Conservation (phyloP, 2,329 filamentous ascomycete genomes). For the Aurifilum marmelostoma region DNA sequence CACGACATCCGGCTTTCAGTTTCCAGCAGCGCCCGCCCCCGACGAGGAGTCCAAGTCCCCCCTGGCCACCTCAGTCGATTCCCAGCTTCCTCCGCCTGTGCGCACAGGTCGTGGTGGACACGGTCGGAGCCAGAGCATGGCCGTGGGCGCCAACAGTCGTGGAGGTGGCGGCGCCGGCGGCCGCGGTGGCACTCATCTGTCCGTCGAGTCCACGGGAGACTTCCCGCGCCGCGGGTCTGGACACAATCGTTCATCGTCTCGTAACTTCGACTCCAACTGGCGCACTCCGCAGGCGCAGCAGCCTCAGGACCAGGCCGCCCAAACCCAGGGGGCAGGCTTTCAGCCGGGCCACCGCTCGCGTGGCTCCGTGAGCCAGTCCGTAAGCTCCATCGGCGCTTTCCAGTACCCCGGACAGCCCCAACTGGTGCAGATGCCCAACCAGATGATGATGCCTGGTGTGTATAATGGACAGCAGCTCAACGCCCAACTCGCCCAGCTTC, state of each 20-base stretch:
- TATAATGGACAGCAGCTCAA: slow-evolving; percentile 85
- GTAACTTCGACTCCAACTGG: slow-evolving; percentile 99
- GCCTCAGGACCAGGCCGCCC: slow-evolving; percentile 52
- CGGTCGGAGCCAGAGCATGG: slow-evolving; percentile 90
- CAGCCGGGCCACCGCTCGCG: slow-evolving; percentile 90
- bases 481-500: slow-evolving; percentile 85
- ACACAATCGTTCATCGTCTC: slow-evolving; percentile 80
- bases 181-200: slow-evolving; percentile 65
- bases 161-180: slow-evolving; percentile 69
- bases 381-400: slow-evolving; percentile 82
- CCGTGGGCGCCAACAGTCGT: slow-evolving; percentile 65
- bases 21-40: slow-evolving; percentile 74
- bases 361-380: slow-evolving; percentile 81
- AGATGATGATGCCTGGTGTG: slow-evolving; percentile 81
- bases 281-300: slow-evolving; percentile 84
- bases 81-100: slow-evolving; percentile 45
- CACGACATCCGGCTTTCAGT: slow-evolving; percentile 92
- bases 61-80: slow-evolving; percentile 42
- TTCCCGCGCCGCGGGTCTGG: slow-evolving; percentile 78
- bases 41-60: slow-evolving; percentile 53
- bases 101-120: slow-evolving; percentile 63
- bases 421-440: slow-evolving; percentile 78
- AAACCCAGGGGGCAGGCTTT: slow-evolving; percentile 72
- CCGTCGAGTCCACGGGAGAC: slow-evolving; percentile 55
- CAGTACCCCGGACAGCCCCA: slow-evolving; percentile 88